Conservation (phyloP, 305 asterid species). For the Petunia hybrid region DNA sequence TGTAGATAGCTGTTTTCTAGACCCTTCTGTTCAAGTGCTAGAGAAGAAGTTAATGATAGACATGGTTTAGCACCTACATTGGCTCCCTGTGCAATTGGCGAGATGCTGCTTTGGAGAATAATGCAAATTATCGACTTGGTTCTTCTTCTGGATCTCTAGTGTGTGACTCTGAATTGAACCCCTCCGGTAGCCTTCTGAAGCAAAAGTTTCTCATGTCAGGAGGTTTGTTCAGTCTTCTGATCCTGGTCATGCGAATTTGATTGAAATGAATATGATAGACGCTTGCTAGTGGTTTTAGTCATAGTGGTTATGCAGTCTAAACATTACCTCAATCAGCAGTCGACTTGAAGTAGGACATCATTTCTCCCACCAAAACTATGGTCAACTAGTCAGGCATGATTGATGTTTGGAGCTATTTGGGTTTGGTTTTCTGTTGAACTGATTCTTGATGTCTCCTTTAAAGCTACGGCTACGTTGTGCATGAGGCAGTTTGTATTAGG, state of each 20-base stretch:
- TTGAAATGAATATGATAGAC: constrained; percentile 10
- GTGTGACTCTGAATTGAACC: neutral
- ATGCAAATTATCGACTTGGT: neutral
- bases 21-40: constrained; percentile 33
- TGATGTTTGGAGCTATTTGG: constrained; percentile 8
- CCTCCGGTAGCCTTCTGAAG: neutral
- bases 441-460: constrained; percentile 10
- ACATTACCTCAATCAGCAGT: neutral
- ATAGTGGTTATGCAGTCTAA: neutral
- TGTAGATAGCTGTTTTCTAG: constrained; percentile 26
- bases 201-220: neutral
- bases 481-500: neutral
- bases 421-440: constrained; percentile 21
- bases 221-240: constrained; percentile 1
- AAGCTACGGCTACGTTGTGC: neutral
- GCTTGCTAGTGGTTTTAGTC: neutral
- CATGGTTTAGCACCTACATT: constrained; percentile 19
- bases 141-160: constrained; percentile 17
- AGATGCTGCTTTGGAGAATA: neutral
- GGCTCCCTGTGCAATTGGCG: constrained; percentile 9
- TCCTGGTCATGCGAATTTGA: neutral
- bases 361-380: neutral
- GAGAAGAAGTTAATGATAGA: constrained; percentile 7
- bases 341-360: neutral
- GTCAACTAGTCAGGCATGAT: neutral